A percentile compares a stretch with the other conserved stretches of the same genome.
Conservation (phyloP, 306 rosid genomes). For the Calophaca sinica region DNA sequence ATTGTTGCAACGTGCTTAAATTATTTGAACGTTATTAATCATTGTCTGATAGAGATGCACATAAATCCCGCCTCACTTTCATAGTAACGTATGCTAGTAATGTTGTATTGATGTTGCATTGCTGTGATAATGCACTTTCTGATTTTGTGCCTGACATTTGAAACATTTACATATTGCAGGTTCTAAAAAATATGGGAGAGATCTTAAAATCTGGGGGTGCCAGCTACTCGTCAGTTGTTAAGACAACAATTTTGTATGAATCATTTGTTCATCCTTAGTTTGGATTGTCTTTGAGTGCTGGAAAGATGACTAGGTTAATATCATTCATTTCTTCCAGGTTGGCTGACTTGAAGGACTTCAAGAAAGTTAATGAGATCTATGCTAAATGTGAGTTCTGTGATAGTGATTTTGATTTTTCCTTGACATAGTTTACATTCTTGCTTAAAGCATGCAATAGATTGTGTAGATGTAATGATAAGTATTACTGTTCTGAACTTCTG, state of each 20-base stretch:
- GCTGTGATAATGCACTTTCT: neutral
- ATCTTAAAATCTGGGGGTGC: constrained; percentile 88
- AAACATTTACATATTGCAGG: constrained; percentile 50
- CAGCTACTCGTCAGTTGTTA: constrained; percentile 81
- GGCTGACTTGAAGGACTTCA: constrained; percentile 97
- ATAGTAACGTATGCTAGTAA: neutral
- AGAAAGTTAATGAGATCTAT: constrained; percentile 91
- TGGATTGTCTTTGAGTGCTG: constrained; percentile 10
- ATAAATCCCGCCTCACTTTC: neutral
- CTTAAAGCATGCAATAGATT: constrained; percentile 10
- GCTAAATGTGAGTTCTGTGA: constrained; percentile 85
- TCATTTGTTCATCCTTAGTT: constrained; percentile 24
- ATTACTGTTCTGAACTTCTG: neutral
- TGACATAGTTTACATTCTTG: neutral
- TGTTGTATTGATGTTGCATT: neutral
- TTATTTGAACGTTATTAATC: constrained; percentile 11
- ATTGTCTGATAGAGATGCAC: constrained; percentile 10
- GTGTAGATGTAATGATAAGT: neutral
- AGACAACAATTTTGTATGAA: constrained; percentile 87
- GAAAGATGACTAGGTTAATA: neutral
- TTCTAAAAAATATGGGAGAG: constrained; percentile 94
- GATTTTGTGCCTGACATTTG: constrained; percentile 16
- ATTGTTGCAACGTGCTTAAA: neutral
- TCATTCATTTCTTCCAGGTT: constrained; percentile 68
- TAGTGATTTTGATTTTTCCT: constrained; percentile 37